Base-by-base conservation (phyloP, 2,329 filamentous ascomycete species). In the Alternaria metachromatica region DNA sequence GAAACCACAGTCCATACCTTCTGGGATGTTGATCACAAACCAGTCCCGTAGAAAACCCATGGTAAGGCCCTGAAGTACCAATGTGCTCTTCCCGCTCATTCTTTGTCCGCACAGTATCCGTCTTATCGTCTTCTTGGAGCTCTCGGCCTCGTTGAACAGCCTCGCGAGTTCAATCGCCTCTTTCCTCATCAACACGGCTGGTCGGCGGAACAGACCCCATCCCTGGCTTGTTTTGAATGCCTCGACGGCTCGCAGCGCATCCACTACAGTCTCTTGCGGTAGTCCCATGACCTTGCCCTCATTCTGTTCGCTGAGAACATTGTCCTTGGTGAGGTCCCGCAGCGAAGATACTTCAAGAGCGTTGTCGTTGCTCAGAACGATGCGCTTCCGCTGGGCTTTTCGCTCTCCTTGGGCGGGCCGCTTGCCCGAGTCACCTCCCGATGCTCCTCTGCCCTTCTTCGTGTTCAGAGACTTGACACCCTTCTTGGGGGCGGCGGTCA, bases 321-420 rank as follows among this genome's bases (percentile, higher is more conserved):
- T 80, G 58, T 86, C 82, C 18, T 86, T 80, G 81, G 90, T 82
- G 58, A 97, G 76, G 53, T 90, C 86, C 63, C 85, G 82, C 70
- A 97, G 84, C 11, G 88, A 91, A 23, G 84, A 77, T 8, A 98
- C 91, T 63, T 90, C 88, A 41, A 97, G 84, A 54, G 96, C 96
- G 82, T 97, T 98, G 80, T 92, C 92, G 83, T 98, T 99, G 84
- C 91, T 95, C 64, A 99, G 88, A 63, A 96, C 89, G 74, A 99
- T 92, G 71, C 92, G 89, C 84, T 96, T 97, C 69, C 94, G 90
- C 77, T 92, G 85, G 26, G 92, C 92, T 82, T 94, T 97, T 70
- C 94, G 89, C 85, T 97, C 94, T 69, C 94, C 95, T 4, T 88
- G 85, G 12, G 84, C 84, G 20, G 92, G 91, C 15, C 88, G 85